phyloP scores from a whole-genome alignment of 2,329 filamentous ascomycete genomes.

The Xylaria polymorpha region DNA sequence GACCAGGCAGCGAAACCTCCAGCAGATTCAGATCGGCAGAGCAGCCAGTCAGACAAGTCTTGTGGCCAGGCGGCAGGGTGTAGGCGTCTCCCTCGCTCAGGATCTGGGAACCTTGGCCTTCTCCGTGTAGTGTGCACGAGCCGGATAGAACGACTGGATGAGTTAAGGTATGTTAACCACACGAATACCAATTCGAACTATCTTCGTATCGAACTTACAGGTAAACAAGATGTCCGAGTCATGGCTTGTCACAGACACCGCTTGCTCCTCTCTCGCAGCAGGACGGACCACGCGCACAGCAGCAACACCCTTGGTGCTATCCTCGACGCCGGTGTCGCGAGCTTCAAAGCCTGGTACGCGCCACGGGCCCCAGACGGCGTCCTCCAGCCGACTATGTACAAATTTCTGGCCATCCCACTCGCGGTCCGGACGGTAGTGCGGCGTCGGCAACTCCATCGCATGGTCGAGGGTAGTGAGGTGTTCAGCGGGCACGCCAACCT shows the following conservation, averaged over 20 bases:
- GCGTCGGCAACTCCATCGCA: constrained; percentile 38
- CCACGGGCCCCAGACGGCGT: constrained; percentile 37
- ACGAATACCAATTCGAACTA: constrained; percentile 8
- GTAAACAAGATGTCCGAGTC: constrained; percentile 41
- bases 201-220: constrained; percentile 33
- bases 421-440: constrained; percentile 34
- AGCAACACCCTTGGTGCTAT: constrained; percentile 37
- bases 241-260: constrained; percentile 32
- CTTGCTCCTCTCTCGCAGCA: constrained; percentile 8
- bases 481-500: constrained; percentile 40
- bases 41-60: constrained; percentile 31
- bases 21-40: constrained; percentile 37
- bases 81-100: constrained; percentile 38
- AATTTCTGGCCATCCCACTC: constrained; percentile 41
- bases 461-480: constrained; percentile 39
- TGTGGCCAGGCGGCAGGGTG: constrained; percentile 32
- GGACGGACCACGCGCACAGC: constrained; percentile 36
- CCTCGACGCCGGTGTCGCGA: constrained; percentile 37
- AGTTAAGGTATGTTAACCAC: constrained; percentile 24
- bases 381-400: constrained; percentile 34
- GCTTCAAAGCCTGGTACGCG: constrained; percentile 38
- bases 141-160: constrained; percentile 36
- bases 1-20: constrained; percentile 37
- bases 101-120: constrained; percentile 30
- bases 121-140: constrained; percentile 33